phyloP scores from a whole-genome alignment of 2,329 filamentous ascomycete species.

The Fusarium sp. region DNA sequence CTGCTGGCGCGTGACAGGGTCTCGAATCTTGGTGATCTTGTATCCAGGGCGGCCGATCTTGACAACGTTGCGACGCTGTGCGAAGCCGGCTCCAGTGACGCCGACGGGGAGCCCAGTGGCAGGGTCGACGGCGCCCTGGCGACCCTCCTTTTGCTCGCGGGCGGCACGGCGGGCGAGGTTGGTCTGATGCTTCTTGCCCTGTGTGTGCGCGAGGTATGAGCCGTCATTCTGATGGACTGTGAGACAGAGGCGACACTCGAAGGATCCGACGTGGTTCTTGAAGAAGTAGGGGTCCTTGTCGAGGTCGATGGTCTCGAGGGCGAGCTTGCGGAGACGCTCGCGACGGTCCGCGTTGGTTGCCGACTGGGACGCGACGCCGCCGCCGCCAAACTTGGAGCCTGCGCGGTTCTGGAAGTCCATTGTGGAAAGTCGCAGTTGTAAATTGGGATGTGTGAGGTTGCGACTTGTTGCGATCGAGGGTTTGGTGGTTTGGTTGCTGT shows the following conservation, averaged over 20 bases:
- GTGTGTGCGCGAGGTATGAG: slow-evolving; percentile 97
- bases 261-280: slow-evolving; percentile 98
- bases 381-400: slow-evolving; percentile 97
- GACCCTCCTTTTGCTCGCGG: slow-evolving; percentile 91
- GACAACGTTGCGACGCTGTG: slow-evolving; percentile 80
- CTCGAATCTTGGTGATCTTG: slow-evolving; percentile 95
- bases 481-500: background rate
- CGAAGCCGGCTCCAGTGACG: slow-evolving; percentile 71
- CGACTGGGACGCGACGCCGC: slow-evolving; percentile 91
- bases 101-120: slow-evolving; percentile 75
- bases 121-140: slow-evolving; percentile 68
- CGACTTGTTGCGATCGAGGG: background rate
- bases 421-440: background rate
- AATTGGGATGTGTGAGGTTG: background rate
- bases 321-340: slow-evolving; percentile 96
- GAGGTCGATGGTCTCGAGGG: slow-evolving; percentile 97
- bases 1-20: slow-evolving; percentile 85
- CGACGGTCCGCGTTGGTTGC: slow-evolving; percentile 96
- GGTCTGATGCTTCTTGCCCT: slow-evolving; percentile 98
- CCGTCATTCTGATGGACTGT: slow-evolving; percentile 99
- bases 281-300: slow-evolving; percentile 99
- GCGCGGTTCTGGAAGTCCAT: slow-evolving; percentile 90
- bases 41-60: slow-evolving; percentile 97
- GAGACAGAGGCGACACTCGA: slow-evolving; percentile 95
- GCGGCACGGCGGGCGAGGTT: slow-evolving; percentile 95